Evolutionary conservation across 768 basidiomycete genomes (phyloP).

Genomic region (Sarcodon aspratus): DNA sequence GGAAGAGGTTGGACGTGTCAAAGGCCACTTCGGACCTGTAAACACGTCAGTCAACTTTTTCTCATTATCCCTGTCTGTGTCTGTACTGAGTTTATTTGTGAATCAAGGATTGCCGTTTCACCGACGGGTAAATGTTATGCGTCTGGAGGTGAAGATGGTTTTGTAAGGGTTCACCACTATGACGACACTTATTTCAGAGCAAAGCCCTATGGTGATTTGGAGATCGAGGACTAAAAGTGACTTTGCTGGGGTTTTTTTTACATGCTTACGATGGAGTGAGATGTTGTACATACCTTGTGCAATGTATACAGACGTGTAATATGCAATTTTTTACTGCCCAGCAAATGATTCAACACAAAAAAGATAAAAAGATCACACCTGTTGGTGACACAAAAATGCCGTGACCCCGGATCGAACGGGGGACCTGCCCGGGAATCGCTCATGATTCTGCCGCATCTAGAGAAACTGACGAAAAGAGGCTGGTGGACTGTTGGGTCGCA

Average conservation of each 20-base stretch:
- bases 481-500: constrained; percentile 99
- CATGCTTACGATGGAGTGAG: too few species aligned
- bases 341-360: too few species aligned
- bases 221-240: constrained; percentile 26
- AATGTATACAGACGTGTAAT: too few species aligned
- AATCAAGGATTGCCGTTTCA: constrained; percentile 76
- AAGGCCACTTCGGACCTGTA: constrained; percentile 94
- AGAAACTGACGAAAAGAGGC: constrained; percentile 61
- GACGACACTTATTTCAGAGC: constrained; percentile 92
- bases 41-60: constrained; percentile 63
- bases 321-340: too few species aligned
- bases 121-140: constrained; percentile 83
- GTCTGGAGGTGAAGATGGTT: constrained; percentile 95
- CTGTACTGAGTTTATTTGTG: constrained; percentile 2
- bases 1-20: constrained; percentile 94
- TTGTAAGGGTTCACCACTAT: constrained; percentile 83
- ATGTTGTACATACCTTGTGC: too few species aligned
- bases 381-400: too few species aligned
- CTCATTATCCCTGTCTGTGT: too few species aligned
- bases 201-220: constrained; percentile 85
- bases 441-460: constrained; percentile 68
- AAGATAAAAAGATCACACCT: too few species aligned
- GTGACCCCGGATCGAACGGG: too few species aligned
- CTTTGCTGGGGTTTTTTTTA: too few species aligned
- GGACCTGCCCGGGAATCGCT: constrained; percentile 49